These are phyloP conservation scores for Knufia petricola DNA, from an alignment of 2,329 filamentous ascomycete genomes.

Conservation along the genomic window DNA sequence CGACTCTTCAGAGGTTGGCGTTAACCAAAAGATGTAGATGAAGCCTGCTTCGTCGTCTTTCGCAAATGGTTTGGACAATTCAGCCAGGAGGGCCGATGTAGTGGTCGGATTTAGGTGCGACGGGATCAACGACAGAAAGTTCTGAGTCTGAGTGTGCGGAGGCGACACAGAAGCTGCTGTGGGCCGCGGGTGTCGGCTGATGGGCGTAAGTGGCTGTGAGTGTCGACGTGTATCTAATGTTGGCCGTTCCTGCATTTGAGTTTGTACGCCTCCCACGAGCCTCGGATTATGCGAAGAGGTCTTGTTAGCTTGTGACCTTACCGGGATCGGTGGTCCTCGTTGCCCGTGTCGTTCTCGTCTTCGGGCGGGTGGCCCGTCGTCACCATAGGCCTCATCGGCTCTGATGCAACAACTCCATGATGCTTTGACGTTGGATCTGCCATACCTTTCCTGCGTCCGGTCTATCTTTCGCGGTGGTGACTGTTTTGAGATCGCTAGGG, in stretches of 20 bases:
- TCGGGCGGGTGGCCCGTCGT: constrained; percentile 8
- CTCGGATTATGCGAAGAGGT: neutral
- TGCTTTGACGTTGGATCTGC: constrained; percentile 20
- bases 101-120: constrained; percentile 55
- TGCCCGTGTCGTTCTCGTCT: constrained; percentile 6
- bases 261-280: neutral
- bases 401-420: constrained; percentile 22
- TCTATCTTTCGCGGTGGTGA: constrained; percentile 15
- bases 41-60: constrained; percentile 71
- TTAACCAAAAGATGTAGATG: constrained; percentile 99
- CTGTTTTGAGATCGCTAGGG: neutral
- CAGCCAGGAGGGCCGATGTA: constrained; percentile 60
- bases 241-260: constrained; percentile 13
- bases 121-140: constrained; percentile 60
- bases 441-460: constrained; percentile 7
- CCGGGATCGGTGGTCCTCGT: neutral
- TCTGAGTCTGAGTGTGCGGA: constrained; percentile 28
- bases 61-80: constrained; percentile 68
- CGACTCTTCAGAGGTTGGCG: constrained; percentile 50
- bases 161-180: constrained; percentile 24
- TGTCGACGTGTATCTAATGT: constrained; percentile 10
- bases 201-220: constrained; percentile 11
- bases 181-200: constrained; percentile 15
- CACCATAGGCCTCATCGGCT: constrained; percentile 13
- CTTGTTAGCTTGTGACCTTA: constrained; percentile 2